These are phyloP conservation scores for Fusarium circinatum DNA, from an alignment of 2,329 filamentous ascomycete species.

Conservation along the genomic window DNA sequence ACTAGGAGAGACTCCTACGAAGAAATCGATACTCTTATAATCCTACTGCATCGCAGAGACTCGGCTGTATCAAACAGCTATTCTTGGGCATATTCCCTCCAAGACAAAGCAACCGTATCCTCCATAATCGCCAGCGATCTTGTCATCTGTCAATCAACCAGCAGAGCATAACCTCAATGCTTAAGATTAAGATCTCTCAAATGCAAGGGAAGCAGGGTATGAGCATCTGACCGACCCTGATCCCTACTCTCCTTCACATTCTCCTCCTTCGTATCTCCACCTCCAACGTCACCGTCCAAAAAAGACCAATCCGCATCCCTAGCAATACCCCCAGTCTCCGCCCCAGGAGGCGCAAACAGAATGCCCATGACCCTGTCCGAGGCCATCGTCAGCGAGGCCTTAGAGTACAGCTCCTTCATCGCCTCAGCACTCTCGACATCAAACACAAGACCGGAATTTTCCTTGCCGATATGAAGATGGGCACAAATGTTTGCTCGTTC, in stretches of 20 bases:
- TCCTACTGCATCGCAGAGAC: too few relatives aligned
- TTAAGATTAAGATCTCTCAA: not conserved
- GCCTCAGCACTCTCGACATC: not conserved
- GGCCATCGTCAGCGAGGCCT: not conserved
- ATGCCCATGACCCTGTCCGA: constrained; percentile 11
- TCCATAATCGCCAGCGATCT: not conserved
- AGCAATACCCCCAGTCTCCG: not conserved
- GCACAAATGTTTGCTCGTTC: constrained; percentile 4
- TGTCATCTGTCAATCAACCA: not conserved
- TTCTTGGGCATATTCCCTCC: not conserved
- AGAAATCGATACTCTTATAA: too few relatives aligned
- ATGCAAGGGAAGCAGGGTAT: not conserved
- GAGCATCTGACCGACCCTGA: not conserved
- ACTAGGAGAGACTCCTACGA: too few relatives aligned
- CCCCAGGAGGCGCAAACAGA: constrained; percentile 10
- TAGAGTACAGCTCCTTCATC: not conserved
- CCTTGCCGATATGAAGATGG: not conserved
- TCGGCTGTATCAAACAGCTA: not conserved
- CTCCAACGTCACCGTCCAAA: not conserved
- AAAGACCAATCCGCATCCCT: constrained; percentile 17
- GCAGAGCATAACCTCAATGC: not conserved
- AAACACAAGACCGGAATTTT: constrained; percentile 13
- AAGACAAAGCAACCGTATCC: not conserved
- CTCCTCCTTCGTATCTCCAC: not conserved
- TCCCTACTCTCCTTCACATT: not conserved